Percentiles rank a stretch among this genome's conserved stretches.
Evolutionary conservation across 1,284 basidiomycete species (phyloP).

Genomic region (Anthracocystis panici-leucophaei): DNA sequence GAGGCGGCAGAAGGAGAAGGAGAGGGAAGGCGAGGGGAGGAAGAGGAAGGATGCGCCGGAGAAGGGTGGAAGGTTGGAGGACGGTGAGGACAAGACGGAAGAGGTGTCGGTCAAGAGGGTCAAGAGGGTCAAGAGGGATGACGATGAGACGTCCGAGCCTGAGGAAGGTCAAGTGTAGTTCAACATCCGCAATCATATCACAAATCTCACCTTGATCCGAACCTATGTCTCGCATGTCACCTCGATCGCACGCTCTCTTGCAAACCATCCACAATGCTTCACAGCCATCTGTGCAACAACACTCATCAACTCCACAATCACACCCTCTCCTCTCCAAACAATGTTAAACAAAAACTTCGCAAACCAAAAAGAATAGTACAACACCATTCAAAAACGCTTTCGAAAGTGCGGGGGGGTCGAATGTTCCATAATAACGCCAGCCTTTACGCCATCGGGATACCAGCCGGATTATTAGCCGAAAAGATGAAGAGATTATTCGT

Average conservation of each 20-base stretch:
- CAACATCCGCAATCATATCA: too few species aligned
- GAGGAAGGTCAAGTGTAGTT: constrained; percentile 51
- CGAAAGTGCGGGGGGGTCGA: not conserved
- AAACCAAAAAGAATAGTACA: not conserved
- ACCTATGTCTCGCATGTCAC: not conserved
- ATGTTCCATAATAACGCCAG: not conserved
- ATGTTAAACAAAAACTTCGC: constrained; percentile 1
- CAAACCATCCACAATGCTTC: too few species aligned
- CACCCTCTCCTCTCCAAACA: not conserved
- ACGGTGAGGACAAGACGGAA: not conserved
- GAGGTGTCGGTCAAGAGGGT: constrained; percentile 8
- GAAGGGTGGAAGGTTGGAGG: not conserved
- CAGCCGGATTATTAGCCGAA: constrained; percentile 72
- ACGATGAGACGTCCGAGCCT: constrained; percentile 34
- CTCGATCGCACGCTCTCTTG: not conserved
- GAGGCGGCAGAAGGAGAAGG: constrained; percentile 56
- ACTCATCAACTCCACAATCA: not conserved
- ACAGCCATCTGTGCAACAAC: not conserved
- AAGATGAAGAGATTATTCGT: constrained; percentile 72
- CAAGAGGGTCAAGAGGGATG: constrained; percentile 17
- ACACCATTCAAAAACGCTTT: not conserved
- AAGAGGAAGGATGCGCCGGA: constrained; percentile 34
- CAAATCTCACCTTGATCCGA: too few species aligned
- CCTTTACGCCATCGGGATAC: constrained; percentile 45
- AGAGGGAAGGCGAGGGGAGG: constrained; percentile 14